Evolutionary conservation across 345 rosid genomes (phyloP).

Genomic region (Toxicodendron radicans): DNA sequence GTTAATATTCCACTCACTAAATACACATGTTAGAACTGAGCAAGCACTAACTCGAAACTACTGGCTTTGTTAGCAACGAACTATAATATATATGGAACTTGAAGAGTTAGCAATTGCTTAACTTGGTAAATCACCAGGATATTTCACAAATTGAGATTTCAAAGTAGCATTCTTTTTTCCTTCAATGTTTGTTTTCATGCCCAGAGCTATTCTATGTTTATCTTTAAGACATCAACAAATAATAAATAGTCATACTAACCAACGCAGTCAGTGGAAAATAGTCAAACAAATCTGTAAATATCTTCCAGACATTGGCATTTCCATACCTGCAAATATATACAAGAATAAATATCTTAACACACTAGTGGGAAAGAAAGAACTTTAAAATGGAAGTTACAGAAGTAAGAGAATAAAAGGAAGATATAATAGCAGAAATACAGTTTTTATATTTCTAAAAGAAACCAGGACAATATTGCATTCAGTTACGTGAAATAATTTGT

Average conservation of each 20-base stretch:
- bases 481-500: neutral
- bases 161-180: too few relatives aligned
- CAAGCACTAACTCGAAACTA: neutral
- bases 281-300: conserved; percentile 88
- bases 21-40: neutral
- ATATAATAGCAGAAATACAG: neutral
- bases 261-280: conserved; percentile 94
- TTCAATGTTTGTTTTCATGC: neutral
- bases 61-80: neutral
- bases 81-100: neutral
- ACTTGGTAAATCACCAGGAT: neutral
- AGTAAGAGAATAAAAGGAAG: neutral
- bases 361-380: neutral
- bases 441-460: neutral
- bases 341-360: neutral
- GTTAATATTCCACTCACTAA: too few relatives aligned
- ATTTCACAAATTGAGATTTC: neutral
- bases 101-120: neutral
- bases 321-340: conserved; percentile 75
- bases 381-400: too few relatives aligned
- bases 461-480: neutral
- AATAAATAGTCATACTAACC: conserved; percentile 53
- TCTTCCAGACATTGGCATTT: conserved; percentile 92
- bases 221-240: neutral
- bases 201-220: neutral